Base-by-base conservation (phyloP, 352 stramenopile genomes). In the Pythium dissimile region DNA sequence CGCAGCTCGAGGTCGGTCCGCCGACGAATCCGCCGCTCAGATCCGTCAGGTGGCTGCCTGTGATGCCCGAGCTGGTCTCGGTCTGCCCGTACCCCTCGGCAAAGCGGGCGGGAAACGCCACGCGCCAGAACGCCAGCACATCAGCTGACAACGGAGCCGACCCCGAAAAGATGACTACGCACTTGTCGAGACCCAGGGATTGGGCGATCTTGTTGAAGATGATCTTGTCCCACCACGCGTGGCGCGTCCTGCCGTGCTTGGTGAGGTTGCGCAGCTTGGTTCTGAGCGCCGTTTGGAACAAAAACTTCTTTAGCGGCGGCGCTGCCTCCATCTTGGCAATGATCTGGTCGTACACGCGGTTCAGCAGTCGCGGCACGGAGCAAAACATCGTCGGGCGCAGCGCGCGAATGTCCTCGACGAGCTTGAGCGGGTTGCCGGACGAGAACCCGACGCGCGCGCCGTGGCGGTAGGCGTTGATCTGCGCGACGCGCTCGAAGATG, bases 31-130 rank as follows among this genome's bases (percentile, higher is more conserved):
- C 95, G 16, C 77, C 77, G 0, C 57, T 64, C 23, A 69, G 23
- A 52, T 86, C 77, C 3, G 57, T 55, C 21, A 86, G 65, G 8
- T 68, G 51, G 5, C 64, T 69, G 18, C 77, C 76, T 3, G 94
- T 94, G 20, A 88, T 80, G 20, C 79, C 82, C 2, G 90, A 94
- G 43, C 86, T 86, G 53, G 90, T 98, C 76, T 99, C 97, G 1
- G 94, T 99, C 71, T 98, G 91, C 1, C 96, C 97, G 64, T 99
- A 99, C 26, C 96, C 96, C 72, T 98, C 92, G 3, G 95, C 68
- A 3, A 99, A 79, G 10, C 71, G 69, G 5, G 84, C 71, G 37
- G 85, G 84, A 38, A 99, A 83, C 20, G 96, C 79, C 37, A 96
- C 88, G n/a, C 95, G 87, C 59, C 97, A 96, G 67, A 99, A 98